Evolutionary conservation across 169 alveolate species (phyloP), one percentile per base, ranked within the genome.

Genomic region (Eimeria maxima): DNA sequence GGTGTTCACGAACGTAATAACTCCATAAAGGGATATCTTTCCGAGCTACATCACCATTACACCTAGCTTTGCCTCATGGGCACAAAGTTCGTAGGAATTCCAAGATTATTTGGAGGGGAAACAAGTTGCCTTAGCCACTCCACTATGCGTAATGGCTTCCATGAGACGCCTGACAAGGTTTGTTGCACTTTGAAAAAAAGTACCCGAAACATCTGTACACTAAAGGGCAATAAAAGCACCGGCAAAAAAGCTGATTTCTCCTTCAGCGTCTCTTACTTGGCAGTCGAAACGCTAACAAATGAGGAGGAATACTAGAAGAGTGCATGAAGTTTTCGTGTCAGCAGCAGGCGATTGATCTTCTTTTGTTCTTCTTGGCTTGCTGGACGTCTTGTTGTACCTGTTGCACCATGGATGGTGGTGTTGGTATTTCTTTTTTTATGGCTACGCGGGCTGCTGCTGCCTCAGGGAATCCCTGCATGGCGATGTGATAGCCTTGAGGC

Each of bases 401-500:
- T 29, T 89, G 45, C 67, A 81, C 53, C 67, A 55, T 81, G 20
- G 93, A 16, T 69, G 93, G 81, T n/a, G 86, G 55, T 20, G 89
- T 74, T 16, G 63, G 80, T 24, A 50, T 55, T 55, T 45, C 73
- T 60, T 93, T 93, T 71, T 67, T 93, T 55, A 83, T 63, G 81
- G 94, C 96, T 63, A 73, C 88, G 2, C 96, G 86, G 13, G 90
- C 76, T 53, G 18, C 89, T 33, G 13, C 89, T 22, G 73, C 50
- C 71, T 55, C 96, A 22, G 78, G 90, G 7, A 74, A 90, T 42
- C 87, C 95, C 55, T 71, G 84, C 95, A 71, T 89, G 44, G 96
- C 96, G 45, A 80, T 80, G 45, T 93, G 94, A 22, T 47, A 93
- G 63, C 96, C 96, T 53, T 93, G 94, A 22, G 96, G 96, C 96